Evolutionary conservation across 2,329 filamentous ascomycete genomes (phyloP).

Genomic region (Metarhizium anisopliae): DNA sequence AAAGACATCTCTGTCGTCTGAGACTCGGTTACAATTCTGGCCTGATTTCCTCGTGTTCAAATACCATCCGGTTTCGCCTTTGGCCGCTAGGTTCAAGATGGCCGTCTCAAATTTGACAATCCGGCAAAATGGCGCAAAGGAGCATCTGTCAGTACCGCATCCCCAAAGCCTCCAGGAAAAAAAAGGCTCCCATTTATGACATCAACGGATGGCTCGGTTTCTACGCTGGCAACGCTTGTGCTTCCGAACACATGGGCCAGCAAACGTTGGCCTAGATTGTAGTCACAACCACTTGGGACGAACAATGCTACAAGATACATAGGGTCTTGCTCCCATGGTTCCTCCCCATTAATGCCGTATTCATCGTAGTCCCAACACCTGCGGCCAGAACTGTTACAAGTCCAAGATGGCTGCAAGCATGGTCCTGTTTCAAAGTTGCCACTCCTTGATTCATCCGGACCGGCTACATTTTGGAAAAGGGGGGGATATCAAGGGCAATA

Average conservation of each 20-base stretch:
- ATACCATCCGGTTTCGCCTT: background rate
- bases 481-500: too few species aligned
- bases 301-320: background rate
- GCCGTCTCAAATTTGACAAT: background rate
- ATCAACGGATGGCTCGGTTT: background rate
- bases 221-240: background rate
- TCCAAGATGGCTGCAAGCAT: slow-evolving; percentile 8
- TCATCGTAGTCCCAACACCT: slow-evolving; percentile 2
- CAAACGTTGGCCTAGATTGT: background rate
- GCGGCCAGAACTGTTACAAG: slow-evolving; percentile 5
- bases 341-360: background rate
- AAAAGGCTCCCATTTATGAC: background rate
- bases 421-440: background rate
- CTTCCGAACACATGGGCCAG: background rate
- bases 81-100: background rate
- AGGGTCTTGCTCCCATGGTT: background rate
- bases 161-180: background rate
- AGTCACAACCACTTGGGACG: background rate
- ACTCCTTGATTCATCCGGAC: background rate
- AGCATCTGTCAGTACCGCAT: background rate
- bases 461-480: too few species aligned
- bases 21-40: background rate
- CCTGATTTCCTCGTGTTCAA: background rate
- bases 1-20: background rate
- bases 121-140: background rate